These are phyloP conservation scores for Botryotinia calthae DNA, from an alignment of 2,329 filamentous ascomycete species.

Conservation along the genomic window DNA sequence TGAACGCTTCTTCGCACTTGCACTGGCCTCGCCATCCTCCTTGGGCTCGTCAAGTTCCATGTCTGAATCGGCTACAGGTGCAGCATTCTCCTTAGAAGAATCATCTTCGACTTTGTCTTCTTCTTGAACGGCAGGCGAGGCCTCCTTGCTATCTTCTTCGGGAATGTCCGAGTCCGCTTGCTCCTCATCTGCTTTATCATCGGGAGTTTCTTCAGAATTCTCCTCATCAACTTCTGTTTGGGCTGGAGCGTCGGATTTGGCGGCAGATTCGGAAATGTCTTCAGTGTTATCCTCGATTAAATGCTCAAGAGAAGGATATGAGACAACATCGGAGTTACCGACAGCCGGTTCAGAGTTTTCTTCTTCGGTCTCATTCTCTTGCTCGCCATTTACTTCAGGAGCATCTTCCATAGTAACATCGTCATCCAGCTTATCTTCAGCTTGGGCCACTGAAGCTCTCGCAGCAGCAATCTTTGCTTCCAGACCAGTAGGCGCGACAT, in stretches of 20 bases:
- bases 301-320: slow-evolving; percentile 9
- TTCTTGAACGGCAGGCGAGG: background rate
- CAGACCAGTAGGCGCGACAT: background rate
- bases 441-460: background rate
- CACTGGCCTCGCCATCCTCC: background rate
- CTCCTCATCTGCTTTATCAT: background rate
- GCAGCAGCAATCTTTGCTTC: slow-evolving; percentile 10
- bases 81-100: background rate
- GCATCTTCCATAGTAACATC: slow-evolving; percentile 12
- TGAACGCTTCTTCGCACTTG: slow-evolving; percentile 23
- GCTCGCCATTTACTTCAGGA: background rate
- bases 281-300: background rate
- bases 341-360: background rate
- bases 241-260: background rate
- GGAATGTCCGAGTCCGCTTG: background rate
- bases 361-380: background rate
- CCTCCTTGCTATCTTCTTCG: background rate
- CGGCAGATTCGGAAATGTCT: background rate
- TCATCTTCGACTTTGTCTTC: background rate
- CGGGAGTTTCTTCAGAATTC: background rate
- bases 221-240: background rate
- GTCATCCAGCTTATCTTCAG: background rate
- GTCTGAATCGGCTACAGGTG: background rate
- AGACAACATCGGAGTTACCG: background rate
- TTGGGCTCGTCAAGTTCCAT: slow-evolving; percentile 14